Evolutionary conservation across 73 alveolate genomes (phyloP).

Genomic region (Stentor coeruleus): DNA sequence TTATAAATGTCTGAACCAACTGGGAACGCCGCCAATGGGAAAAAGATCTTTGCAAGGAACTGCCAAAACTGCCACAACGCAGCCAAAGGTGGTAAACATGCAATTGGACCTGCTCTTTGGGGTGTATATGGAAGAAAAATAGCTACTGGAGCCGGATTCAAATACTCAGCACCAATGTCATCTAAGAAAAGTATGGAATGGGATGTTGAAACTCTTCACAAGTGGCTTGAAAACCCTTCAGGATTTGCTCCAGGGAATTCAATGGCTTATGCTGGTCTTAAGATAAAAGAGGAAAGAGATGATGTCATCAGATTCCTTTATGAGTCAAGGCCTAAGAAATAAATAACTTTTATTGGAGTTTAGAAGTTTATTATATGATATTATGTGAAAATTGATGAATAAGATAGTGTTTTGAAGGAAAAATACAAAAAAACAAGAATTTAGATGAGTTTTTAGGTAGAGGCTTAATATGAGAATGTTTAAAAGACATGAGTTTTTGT

Average conservation of each 20-base stretch:
- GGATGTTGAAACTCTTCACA: slow-evolving; percentile 8
- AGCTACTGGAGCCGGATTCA: background rate
- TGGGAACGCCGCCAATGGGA: background rate
- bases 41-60: background rate
- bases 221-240: background rate
- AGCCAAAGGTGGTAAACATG: background rate
- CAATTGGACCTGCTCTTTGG: slow-evolving; percentile 2
- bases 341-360: too few relatives aligned
- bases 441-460: too few relatives aligned
- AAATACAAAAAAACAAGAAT: too few relatives aligned
- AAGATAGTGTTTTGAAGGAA: too few relatives aligned
- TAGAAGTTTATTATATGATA: too few relatives aligned
- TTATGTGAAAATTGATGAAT: too few relatives aligned
- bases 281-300: background rate
- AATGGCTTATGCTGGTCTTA: background rate
- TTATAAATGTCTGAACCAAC: background rate
- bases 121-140: background rate
- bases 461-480: too few relatives aligned
- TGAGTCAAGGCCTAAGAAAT: too few relatives aligned
- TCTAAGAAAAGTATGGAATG: background rate
- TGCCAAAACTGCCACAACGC: background rate
- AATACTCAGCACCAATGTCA: background rate
- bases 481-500: too few relatives aligned
- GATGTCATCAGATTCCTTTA: background rate
- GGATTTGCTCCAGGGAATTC: background rate